phyloP scores from a whole-genome alignment of 1,139 yeast genomes.

The Arxiozyma heterogenica region DNA sequence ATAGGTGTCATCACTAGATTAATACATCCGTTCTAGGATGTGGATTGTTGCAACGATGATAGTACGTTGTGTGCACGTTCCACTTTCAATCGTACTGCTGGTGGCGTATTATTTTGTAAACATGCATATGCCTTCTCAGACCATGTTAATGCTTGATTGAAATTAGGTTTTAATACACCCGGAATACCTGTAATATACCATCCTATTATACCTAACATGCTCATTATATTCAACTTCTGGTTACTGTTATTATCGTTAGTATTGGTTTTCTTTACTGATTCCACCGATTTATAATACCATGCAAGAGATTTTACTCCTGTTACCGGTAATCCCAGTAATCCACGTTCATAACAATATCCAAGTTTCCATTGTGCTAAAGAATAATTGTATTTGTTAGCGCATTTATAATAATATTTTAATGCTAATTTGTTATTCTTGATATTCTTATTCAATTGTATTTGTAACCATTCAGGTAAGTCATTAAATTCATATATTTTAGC shows the following conservation, averaged over 20 bases:
- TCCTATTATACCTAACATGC: slow-evolving; percentile 81
- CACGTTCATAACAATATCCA: slow-evolving; percentile 82
- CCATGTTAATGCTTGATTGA: slow-evolving; percentile 20
- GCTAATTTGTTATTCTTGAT: slow-evolving; percentile 47
- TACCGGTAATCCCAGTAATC: slow-evolving; percentile 56
- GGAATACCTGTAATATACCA: slow-evolving; percentile 85
- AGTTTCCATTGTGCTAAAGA: slow-evolving; percentile 77
- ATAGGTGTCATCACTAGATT: too few species aligned
- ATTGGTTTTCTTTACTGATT: neutral
- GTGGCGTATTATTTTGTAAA: neutral
- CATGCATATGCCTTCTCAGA: neutral
- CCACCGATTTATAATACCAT: slow-evolving; percentile 84
- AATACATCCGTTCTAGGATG: neutral
- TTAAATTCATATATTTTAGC: slow-evolving; percentile 67
- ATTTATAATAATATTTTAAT: slow-evolving; percentile 57
- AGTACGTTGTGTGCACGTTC: neutral
- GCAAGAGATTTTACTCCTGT: slow-evolving; percentile 73
- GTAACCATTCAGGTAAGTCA: slow-evolving; percentile 13
- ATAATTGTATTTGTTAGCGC: slow-evolving; percentile 63
- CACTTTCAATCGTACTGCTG: neutral
- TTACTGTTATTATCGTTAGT: too few species aligned
- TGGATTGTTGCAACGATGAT: neutral
- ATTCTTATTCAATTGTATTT: slow-evolving; percentile 16
- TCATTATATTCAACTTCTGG: slow-evolving; percentile 63
- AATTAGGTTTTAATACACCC: slow-evolving; percentile 60